phyloP scores from a whole-genome alignment of 2,329 filamentous ascomycete species.

The Ilyonectria destructans region DNA sequence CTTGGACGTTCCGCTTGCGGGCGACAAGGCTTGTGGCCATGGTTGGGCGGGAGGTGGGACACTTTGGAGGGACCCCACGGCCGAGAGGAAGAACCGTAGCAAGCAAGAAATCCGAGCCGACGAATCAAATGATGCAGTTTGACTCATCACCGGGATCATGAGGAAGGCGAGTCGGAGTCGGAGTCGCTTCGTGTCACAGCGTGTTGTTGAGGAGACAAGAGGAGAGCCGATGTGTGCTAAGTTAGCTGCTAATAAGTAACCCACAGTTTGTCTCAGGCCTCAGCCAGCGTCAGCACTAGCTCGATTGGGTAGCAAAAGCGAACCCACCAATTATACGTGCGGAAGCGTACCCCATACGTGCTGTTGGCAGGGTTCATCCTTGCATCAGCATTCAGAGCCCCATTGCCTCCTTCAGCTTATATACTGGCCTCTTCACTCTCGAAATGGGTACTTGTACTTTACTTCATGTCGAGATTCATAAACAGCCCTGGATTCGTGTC shows the following conservation, averaged over 20 bases:
- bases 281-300: slow-evolving; percentile 40
- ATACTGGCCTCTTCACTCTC: slow-evolving; percentile 22
- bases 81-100: not conserved
- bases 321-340: slow-evolving; percentile 51
- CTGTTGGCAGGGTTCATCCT: slow-evolving; percentile 26
- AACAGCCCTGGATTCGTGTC: slow-evolving; percentile 46
- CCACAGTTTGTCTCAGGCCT: no score
- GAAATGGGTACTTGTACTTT: slow-evolving; percentile 1
- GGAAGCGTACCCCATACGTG: no score
- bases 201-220: not conserved
- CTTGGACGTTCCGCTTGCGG: slow-evolving; percentile 47
- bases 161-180: slow-evolving; percentile 6
- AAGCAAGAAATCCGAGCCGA: slow-evolving; percentile 27
- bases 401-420: slow-evolving; percentile 17
- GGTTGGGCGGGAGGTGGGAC: not conserved
- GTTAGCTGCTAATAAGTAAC: no score
- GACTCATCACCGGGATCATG: slow-evolving; percentile 7
- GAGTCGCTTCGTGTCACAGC: slow-evolving; percentile 4
- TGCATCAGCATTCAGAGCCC: slow-evolving; percentile 9
- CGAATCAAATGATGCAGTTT: slow-evolving; percentile 28
- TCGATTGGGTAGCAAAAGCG: slow-evolving; percentile 52
- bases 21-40: slow-evolving; percentile 45
- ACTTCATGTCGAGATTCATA: slow-evolving; percentile 50
- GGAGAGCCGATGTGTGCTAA: no score
- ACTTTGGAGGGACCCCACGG: not conserved